Evolutionary conservation across 2,329 filamentous ascomycete species (phyloP).

Genomic region (Lachnellula occidentalis): DNA sequence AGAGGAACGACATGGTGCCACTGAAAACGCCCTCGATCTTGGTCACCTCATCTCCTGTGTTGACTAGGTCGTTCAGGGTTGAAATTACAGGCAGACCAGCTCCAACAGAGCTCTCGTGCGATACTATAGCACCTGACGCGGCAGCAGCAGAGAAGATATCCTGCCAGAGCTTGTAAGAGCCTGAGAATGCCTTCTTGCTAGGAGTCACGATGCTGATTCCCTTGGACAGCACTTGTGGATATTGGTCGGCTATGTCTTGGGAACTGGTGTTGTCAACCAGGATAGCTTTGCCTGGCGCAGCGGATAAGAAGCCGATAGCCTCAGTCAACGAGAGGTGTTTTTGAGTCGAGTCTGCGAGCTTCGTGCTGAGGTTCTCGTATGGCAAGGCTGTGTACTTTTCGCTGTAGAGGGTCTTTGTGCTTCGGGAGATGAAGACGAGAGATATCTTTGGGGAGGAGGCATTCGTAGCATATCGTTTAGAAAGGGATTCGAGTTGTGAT

Average conservation of each 20-base stretch:
- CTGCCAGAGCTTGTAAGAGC: constrained; percentile 74
- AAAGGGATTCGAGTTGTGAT: constrained; percentile 66
- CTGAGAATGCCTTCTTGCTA: constrained; percentile 97
- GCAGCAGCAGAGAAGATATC: constrained; percentile 74
- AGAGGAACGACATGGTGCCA: constrained; percentile 95
- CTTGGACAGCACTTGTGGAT: constrained; percentile 72
- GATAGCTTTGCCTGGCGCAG: constrained; percentile 71
- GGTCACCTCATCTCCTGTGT: constrained; percentile 85
- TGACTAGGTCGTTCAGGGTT: constrained; percentile 87
- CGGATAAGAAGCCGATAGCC: constrained; percentile 70
- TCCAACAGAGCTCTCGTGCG: constrained; percentile 92
- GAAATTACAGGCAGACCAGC: constrained; percentile 91
- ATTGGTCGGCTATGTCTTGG: constrained; percentile 74
- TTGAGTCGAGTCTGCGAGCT: constrained; percentile 58
- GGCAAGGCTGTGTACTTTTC: constrained; percentile 64
- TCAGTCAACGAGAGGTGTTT: constrained; percentile 62
- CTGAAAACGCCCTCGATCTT: constrained; percentile 97
- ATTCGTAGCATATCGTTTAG: constrained; percentile 55
- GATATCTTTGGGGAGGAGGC: constrained; percentile 49
- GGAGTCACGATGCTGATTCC: constrained; percentile 91
- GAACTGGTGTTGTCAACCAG: constrained; percentile 96
- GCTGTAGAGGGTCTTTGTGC: constrained; percentile 74
- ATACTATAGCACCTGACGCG: constrained; percentile 71
- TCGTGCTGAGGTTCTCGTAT: constrained; percentile 54
- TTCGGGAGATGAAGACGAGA: constrained; percentile 81